Evolutionary conservation across 169 alveolate species (phyloP).

Genomic region (Plasmodium vivax): DNA sequence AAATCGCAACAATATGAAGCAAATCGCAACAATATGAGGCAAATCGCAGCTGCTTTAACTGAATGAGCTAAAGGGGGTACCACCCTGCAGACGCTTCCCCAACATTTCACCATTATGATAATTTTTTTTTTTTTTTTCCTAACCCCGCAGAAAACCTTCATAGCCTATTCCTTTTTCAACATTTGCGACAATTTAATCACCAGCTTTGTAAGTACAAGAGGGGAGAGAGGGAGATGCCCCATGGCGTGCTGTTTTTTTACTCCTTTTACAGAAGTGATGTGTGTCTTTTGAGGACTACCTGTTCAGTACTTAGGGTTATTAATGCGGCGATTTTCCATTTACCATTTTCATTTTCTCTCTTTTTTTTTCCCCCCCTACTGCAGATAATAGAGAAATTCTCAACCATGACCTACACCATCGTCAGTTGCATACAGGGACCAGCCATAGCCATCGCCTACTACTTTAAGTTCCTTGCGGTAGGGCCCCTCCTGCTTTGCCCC

Average conservation of each 20-base stretch:
- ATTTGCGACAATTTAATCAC: constrained; percentile 61
- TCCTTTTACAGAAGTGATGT: neutral
- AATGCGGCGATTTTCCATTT: neutral
- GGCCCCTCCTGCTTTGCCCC: neutral
- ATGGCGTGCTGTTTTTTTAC: neutral
- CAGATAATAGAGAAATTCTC: constrained; percentile 61
- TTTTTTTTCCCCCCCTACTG: neutral
- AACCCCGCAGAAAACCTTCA: constrained; percentile 34
- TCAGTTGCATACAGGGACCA: constrained; percentile 72
- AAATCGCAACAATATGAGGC: no score
- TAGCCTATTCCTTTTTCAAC: constrained; percentile 55
- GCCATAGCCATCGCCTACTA: constrained; percentile 69
- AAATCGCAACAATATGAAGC: no score
- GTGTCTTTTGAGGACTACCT: neutral
- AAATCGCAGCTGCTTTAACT: neutral
- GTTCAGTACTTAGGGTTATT: neutral
- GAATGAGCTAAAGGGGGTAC: neutral
- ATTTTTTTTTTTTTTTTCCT: constrained; percentile 13
- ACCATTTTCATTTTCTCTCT: neutral
- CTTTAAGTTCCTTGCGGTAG: constrained; percentile 66
- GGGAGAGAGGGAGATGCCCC: neutral
- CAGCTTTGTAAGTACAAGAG: constrained; percentile 38
- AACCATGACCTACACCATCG: constrained; percentile 70
- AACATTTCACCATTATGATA: neutral
- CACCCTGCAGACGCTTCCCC: neutral